These are phyloP conservation scores for Galeopsis tetrahit DNA, from an alignment of 257 asterid species.

Conservation along the genomic window DNA sequence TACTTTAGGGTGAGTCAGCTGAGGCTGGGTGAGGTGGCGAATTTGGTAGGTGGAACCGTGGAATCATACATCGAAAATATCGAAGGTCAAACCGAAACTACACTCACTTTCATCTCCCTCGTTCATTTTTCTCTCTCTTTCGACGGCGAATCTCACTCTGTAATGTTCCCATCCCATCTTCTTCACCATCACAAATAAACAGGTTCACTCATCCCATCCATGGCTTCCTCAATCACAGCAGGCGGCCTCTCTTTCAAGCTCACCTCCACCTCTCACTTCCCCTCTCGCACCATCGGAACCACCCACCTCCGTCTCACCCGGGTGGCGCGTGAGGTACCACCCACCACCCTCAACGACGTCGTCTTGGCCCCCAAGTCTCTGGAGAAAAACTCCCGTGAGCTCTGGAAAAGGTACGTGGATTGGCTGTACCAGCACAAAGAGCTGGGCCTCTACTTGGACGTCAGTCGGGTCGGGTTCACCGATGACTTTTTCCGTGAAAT, in stretches of 20 bases:
- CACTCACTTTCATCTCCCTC: background rate
- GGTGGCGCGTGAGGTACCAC: conserved; percentile 83
- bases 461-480: conserved; percentile 90
- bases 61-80: conserved; percentile 24
- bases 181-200: conserved; percentile 18
- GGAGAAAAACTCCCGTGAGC: conserved; percentile 63
- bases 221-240: conserved; percentile 47
- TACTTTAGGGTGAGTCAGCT: background rate
- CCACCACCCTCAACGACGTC: conserved; percentile 47
- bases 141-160: conserved; percentile 33
- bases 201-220: background rate
- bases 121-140: background rate
- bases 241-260: conserved; percentile 45
- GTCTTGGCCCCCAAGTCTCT: conserved; percentile 38
- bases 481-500: conserved; percentile 73
- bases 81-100: conserved; percentile 31
- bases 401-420: conserved; percentile 87
- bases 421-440: conserved; percentile 99
- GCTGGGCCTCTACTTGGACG: conserved; percentile 83
- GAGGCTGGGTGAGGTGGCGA: conserved; percentile 31
- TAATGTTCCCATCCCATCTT: conserved; percentile 34
- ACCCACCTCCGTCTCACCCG: conserved; percentile 41
- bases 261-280: conserved; percentile 14
- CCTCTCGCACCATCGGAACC: conserved; percentile 22
- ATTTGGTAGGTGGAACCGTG: background rate